Base-by-base conservation (phyloP, 371 early-diverging fungal genomes). In the Parasitella parasitica region DNA sequence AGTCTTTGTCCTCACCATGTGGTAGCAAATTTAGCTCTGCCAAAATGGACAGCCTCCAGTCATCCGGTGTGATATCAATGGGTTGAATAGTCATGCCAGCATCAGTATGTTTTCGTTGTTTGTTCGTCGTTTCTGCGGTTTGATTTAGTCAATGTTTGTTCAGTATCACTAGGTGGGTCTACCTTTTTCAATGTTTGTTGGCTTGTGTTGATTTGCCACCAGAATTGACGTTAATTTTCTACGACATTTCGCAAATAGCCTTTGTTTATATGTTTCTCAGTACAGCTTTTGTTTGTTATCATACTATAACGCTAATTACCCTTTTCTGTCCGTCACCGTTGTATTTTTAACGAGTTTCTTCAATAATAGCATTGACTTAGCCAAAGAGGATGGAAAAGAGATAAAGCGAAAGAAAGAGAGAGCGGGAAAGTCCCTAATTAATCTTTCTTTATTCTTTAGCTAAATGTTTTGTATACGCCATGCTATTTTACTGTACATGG, bases 311-410 rank as follows among this genome's bases (percentile, higher is more conserved):
- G n/a, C n/a, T 39, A 24, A 27, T 43, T 57, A 57, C 57, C 57
- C 43, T 57, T 43, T 57, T 57, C 43, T 43, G 57, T 57, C 57
- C 43, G 43, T 57, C 57, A 22, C 24, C 27, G 36, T 37, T 26
- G 54, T 22, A 22, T 43, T 57, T 43, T 43, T 20, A 32, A 43
- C 22, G 43, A 43, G 16, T 57, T 43, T 43, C 57, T 39, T 43
- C 20, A 57, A 20, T 16, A 32, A 32, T 18, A 43, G 11, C 34
- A 35, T 36, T 0, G 27, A 28, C 3, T 49, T 27, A 13, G 3
- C 0, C 30, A 8, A 28, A n/a, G 7, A 37, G 16, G 20, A 13
- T 30, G 26, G 20, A 37, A 38, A 37, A 26, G n/a, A 54, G 24
- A 4, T 24, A 26, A 35, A 6, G 24, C 22, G 38, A 36, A 27